phyloP scores from a whole-genome alignment of 345 rosid species.

The Lepidium didymum region DNA sequence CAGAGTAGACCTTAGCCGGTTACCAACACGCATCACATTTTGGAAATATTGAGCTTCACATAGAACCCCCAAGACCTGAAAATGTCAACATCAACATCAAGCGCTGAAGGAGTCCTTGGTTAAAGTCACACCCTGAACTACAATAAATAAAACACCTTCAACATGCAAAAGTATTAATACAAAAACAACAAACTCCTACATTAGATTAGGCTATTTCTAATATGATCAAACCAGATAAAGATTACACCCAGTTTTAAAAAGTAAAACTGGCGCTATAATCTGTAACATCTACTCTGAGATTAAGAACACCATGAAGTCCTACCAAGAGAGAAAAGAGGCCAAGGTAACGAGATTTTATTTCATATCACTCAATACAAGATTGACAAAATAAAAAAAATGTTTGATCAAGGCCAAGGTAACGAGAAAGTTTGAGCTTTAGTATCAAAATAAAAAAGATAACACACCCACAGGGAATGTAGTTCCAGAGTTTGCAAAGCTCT shows the following conservation, averaged over 20 bases:
- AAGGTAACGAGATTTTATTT: neutral
- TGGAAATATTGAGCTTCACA: slow-evolving; percentile 98
- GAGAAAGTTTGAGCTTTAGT: no score
- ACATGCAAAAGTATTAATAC: neutral
- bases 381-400: no score
- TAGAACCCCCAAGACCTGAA: slow-evolving; percentile 81
- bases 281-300: neutral
- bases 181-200: neutral
- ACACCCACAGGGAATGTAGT: no score
- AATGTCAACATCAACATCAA: slow-evolving; percentile 15
- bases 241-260: neutral
- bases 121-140: slow-evolving; percentile 1
- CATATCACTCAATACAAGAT: neutral
- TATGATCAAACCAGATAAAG: neutral
- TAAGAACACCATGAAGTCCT: neutral
- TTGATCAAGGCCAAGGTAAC: no score
- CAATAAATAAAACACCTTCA: neutral
- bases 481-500: no score
- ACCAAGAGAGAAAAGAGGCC: neutral
- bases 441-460: no score
- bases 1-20: slow-evolving; percentile 83
- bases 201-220: neutral
- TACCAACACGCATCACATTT: slow-evolving; percentile 98
- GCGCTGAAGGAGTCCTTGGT: neutral
- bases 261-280: slow-evolving; percentile 1